Base-by-base conservation (phyloP, 306 rosid genomes). In the Macrotyloma uniflorum region DNA sequence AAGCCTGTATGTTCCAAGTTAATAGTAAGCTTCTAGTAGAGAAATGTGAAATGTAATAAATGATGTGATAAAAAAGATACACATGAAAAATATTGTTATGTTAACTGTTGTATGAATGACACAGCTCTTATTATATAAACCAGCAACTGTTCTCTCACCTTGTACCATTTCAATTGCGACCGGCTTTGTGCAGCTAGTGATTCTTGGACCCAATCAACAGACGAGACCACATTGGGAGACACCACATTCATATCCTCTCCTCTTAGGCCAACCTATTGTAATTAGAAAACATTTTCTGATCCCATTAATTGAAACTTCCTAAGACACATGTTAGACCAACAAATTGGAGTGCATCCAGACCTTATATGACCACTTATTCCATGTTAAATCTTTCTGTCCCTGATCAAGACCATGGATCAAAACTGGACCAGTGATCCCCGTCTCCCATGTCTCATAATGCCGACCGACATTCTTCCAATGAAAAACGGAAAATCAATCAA, bases 321-420 rank as follows among this genome's bases (percentile, higher is more conserved):
- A 70, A 42, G 22, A 51, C 28, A 63, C n/a, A 76, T 16, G 59
- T 18, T 32, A 46, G 22, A 49, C 15, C 3, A 12, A 12, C 47
- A 42, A 42, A 13, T 36, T 59, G 9, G 14, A 38, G 54, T 26
- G 45, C 13, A 15, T 26, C 76, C 76, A 43, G 64, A 95, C 99
- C 97, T 90, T 91, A 85, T 95, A 89, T 43, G 89, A 86, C 99
- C 99, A 95, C 85, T 83, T 91, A 72, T 91, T 96, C 82, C 61
- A 46, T 1, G 98, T 83, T 77, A 93, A 76, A 72, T 95, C 96
- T 68, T 66, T 88, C 62, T 74, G 90, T 74, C 94, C 99, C 9
- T 68, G 75, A 74, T 88, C 86, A 24, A 95, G 94, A 72, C 99
- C 99, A 36, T 87, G 59, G 53, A 95, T 82, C 78, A 88, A 81